phyloP scores from a whole-genome alignment of 768 basidiomycete genomes.

The Tricholoma furcatifolium region DNA sequence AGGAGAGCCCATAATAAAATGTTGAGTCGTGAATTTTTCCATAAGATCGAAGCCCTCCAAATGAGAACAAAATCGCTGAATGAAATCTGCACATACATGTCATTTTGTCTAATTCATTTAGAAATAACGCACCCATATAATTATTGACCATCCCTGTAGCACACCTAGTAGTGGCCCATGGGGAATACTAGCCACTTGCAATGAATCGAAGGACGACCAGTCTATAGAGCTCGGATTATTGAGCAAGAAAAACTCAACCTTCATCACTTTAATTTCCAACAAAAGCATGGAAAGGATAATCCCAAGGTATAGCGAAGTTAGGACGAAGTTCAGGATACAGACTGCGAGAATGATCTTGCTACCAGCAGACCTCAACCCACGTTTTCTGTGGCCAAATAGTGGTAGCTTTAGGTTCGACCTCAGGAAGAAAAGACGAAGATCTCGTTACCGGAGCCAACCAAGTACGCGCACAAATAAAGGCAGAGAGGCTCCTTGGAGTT shows the following conservation, averaged over 20 bases:
- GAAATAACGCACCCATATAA: not conserved
- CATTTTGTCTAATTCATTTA: not conserved
- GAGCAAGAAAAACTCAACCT: not conserved
- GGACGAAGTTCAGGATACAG: not conserved
- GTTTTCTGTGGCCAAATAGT: not conserved
- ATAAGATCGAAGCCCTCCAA: constrained; percentile 1
- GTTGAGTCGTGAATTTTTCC: not conserved
- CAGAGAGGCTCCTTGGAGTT: not conserved
- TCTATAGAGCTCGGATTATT: not conserved
- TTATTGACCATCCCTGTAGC: not conserved
- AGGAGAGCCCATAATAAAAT: not conserved
- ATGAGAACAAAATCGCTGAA: not conserved
- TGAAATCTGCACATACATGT: not conserved
- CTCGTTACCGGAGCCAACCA: not conserved
- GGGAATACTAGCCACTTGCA: too few species aligned
- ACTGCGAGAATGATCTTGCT: not conserved
- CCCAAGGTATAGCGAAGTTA: not conserved
- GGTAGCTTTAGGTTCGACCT: not conserved
- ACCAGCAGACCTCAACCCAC: not conserved
- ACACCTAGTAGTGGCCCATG: too few species aligned
- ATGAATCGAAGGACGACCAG: too few species aligned
- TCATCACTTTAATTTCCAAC: not conserved
- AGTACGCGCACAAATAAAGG: not conserved
- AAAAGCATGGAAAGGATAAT: not conserved
- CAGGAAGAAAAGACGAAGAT: not conserved